A percentile compares a stretch with the other conserved stretches of the same genome.
Conservation (phyloP, 257 asterid genomes). For the Nicotiana otophora region DNA sequence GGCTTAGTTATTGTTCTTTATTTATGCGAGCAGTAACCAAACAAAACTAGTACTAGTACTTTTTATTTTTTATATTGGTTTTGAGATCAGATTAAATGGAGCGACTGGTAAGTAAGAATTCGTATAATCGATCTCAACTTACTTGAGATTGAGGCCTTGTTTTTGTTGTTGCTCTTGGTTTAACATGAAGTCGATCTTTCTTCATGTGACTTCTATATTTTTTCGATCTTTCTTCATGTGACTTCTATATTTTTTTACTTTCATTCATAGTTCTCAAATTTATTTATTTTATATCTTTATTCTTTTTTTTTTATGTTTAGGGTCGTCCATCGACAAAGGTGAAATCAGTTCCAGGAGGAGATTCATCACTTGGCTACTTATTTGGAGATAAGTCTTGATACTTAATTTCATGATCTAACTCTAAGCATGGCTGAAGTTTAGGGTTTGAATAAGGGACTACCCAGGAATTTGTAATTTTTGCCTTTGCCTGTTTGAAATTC, state of each 20-base stretch:
- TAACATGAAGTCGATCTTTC: not conserved
- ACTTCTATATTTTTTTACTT: not conserved
- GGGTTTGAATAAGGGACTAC: constrained; percentile 10
- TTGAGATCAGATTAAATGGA: too few species aligned
- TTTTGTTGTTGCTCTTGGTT: not conserved
- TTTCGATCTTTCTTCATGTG: not conserved
- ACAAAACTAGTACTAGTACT: too few species aligned
- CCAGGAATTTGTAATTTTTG: not conserved
- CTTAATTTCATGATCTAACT: not conserved
- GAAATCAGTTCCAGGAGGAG: constrained; percentile 55
- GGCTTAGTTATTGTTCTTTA: too few species aligned
- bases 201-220: not conserved
- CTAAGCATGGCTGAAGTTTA: not conserved
- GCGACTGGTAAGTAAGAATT: not conserved
- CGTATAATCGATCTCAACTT: not conserved
- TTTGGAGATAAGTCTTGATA: constrained; percentile 44
- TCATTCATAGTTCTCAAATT: not conserved
- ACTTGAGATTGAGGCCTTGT: not conserved
- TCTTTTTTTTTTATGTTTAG: constrained; percentile 1
- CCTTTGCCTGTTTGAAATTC: not conserved
- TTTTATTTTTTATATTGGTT: too few species aligned
- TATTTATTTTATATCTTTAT: not conserved
- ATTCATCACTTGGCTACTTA: constrained; percentile 55
- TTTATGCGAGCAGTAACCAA: too few species aligned
- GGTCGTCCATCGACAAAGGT: constrained; percentile 61